Evolutionary conservation across 768 basidiomycete species (phyloP).

Genomic region (Cystofilobasidium ferigula): DNA sequence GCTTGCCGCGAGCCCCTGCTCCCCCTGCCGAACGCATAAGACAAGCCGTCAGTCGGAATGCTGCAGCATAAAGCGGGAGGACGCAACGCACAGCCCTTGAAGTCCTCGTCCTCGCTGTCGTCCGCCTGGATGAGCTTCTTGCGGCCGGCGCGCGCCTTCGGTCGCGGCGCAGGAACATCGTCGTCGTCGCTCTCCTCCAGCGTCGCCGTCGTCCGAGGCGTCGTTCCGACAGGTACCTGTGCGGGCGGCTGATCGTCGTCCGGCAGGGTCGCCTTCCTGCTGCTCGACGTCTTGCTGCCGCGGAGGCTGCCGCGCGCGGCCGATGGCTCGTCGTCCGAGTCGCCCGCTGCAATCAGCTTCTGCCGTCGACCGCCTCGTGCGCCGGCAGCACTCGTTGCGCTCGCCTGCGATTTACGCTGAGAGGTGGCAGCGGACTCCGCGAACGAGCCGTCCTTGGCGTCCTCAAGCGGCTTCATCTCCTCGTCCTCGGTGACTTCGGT

Average conservation of each 20-base stretch:
- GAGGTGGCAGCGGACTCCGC: not conserved
- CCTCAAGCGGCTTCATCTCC: constrained; percentile 1
- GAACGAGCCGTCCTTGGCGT: not conserved
- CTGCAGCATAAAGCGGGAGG: too few species aligned
- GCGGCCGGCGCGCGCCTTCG: not conserved
- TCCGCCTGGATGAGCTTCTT: constrained; percentile 4
- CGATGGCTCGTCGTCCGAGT: not conserved
- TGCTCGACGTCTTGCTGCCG: not conserved
- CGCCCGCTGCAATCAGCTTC: not conserved
- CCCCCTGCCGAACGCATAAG: too few species aligned
- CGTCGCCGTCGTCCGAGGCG: not conserved
- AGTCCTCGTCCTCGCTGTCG: not conserved
- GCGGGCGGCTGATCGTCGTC: not conserved
- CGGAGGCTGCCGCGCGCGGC: not conserved
- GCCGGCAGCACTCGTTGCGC: not conserved
- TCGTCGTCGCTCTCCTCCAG: constrained; percentile 5
- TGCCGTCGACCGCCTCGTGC: not conserved
- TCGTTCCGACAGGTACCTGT: too few species aligned
- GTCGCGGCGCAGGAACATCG: not conserved
- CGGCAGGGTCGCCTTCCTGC: not conserved
- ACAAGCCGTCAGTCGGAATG: too few species aligned
- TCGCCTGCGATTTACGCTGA: not conserved
- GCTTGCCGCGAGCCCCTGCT: too few species aligned
- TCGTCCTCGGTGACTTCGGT: not conserved
- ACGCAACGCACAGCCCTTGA: not conserved